Percentiles rank a stretch among this genome's conserved stretches.
These are phyloP conservation scores for Crithidia bombi DNA, from an alignment of 208 protist species.

Conservation along the genomic window DNA sequence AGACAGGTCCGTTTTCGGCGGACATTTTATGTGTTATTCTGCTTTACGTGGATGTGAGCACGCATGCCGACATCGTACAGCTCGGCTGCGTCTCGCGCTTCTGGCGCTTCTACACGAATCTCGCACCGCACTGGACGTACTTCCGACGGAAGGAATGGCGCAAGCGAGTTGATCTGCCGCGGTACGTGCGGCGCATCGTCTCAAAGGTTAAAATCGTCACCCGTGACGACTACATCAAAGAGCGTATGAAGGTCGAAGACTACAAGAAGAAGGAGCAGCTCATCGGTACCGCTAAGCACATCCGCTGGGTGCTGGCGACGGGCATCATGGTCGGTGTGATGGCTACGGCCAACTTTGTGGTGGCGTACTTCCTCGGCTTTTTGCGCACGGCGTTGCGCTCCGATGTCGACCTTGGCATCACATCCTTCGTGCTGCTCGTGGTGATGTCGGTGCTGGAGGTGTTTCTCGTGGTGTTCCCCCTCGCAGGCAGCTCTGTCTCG, in stretches of 20 bases:
- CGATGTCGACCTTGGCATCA: conserved; percentile 62
- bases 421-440: conserved; percentile 63
- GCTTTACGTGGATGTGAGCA: conserved; percentile 67
- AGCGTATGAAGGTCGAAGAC: conserved; percentile 61
- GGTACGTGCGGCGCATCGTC: conserved; percentile 65
- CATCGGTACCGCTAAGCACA: conserved; percentile 55
- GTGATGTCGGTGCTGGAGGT: conserved; percentile 69
- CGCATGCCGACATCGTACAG: conserved; percentile 57
- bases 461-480: conserved; percentile 71
- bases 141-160: conserved; percentile 65
- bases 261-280: conserved; percentile 58
- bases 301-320: conserved; percentile 77
- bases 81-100: conserved; percentile 70
- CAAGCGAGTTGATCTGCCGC: conserved; percentile 54
- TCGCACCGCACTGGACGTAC: conserved; percentile 86
- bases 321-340: conserved; percentile 65
- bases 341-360: conserved; percentile 69
- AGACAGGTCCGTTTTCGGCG: conserved; percentile 72
- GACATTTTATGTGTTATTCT: conserved; percentile 78
- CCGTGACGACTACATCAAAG: conserved; percentile 75
- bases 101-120: conserved; percentile 83
- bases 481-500: conserved; percentile 45
- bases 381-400: conserved; percentile 58
- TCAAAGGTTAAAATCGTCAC: conserved; percentile 82
- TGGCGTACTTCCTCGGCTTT: conserved; percentile 79